Percentiles rank a stretch among this genome's conserved stretches.
Evolutionary conservation across 495 filamentous ascomycete species (phyloP).

Genomic region (Aspergillus campestris): DNA sequence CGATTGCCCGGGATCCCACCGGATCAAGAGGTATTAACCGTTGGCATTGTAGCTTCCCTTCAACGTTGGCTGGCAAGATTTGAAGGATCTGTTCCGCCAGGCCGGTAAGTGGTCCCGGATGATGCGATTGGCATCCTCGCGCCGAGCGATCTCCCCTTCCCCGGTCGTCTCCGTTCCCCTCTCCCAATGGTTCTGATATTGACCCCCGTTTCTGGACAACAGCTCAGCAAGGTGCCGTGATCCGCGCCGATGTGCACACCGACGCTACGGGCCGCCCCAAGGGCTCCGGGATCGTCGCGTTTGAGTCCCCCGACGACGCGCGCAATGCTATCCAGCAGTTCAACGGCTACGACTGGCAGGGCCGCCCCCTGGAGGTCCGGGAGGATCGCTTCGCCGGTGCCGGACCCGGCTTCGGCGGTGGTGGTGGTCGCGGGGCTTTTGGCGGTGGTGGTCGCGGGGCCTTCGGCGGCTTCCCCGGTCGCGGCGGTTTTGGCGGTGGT

Average conservation of each 20-base stretch:
- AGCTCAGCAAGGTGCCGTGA: constrained; percentile 70
- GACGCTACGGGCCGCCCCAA: constrained; percentile 88
- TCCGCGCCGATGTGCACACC: constrained; percentile 92
- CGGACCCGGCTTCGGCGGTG: constrained; percentile 41
- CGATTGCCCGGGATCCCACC: not conserved
- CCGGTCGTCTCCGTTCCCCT: not conserved
- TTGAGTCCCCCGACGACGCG: constrained; percentile 88
- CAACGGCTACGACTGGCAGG: constrained; percentile 99
- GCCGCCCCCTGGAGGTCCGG: constrained; percentile 83
- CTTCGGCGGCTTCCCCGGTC: constrained; percentile 35
- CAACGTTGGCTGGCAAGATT: constrained; percentile 96
- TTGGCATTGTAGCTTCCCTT: constrained; percentile 72
- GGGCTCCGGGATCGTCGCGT: constrained; percentile 94
- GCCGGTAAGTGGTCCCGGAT: constrained; percentile 59
- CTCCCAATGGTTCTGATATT: constrained; percentile 9
- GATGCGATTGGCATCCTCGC: too few relatives aligned
- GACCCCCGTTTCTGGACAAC: constrained; percentile 30
- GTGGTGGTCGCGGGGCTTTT: constrained; percentile 46
- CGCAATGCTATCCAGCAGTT: constrained; percentile 93
- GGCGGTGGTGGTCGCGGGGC: constrained; percentile 38
- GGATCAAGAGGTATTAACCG: constrained; percentile 3
- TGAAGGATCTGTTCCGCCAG: constrained; percentile 98
- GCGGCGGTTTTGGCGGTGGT: constrained; percentile 50
- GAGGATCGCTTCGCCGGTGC: constrained; percentile 88
- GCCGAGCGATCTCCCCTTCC: too few relatives aligned